These are phyloP conservation scores for Aquilaria agallochum DNA, from an alignment of 441 rosid genomes.

Conservation along the genomic window DNA sequence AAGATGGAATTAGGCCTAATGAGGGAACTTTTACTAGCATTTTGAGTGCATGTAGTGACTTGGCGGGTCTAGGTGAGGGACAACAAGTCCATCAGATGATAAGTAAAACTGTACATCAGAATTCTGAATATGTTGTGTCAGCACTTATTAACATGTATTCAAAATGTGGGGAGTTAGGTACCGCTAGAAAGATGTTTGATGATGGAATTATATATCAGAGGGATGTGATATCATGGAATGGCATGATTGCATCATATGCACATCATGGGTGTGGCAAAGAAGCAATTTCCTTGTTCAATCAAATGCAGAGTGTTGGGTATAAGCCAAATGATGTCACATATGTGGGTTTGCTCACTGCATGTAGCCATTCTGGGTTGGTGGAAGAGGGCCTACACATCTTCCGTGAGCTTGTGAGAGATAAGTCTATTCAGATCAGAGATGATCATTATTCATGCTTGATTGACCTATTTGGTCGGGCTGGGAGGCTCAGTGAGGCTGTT, in stretches of 20 bases:
- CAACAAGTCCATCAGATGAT: conserved; percentile 58
- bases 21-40: conserved; percentile 51
- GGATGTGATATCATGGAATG: conserved; percentile 63
- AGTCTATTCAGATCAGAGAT: conserved; percentile 38
- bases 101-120: conserved; percentile 43
- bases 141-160: conserved; percentile 76
- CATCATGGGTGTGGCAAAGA: conserved; percentile 62
- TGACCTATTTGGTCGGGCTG: conserved; percentile 63
- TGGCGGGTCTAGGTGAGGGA: conserved; percentile 60
- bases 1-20: conserved; percentile 41
- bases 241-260: conserved; percentile 67
- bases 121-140: conserved; percentile 35
- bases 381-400: conserved; percentile 52
- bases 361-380: conserved; percentile 63
- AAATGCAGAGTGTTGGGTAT: conserved; percentile 44
- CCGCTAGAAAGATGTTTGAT: conserved; percentile 48
- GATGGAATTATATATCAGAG: conserved; percentile 36
- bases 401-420: conserved; percentile 39
- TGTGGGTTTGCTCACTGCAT: conserved; percentile 58
- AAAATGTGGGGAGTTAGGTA: conserved; percentile 48
- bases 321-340: conserved; percentile 52
- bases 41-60: conserved; percentile 63
- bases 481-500: conserved; percentile 49
- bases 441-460: conserved; percentile 65
- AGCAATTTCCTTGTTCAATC: conserved; percentile 44